phyloP scores from a whole-genome alignment of 495 filamentous ascomycete genomes.

The Cetradonia linearis region DNA sequence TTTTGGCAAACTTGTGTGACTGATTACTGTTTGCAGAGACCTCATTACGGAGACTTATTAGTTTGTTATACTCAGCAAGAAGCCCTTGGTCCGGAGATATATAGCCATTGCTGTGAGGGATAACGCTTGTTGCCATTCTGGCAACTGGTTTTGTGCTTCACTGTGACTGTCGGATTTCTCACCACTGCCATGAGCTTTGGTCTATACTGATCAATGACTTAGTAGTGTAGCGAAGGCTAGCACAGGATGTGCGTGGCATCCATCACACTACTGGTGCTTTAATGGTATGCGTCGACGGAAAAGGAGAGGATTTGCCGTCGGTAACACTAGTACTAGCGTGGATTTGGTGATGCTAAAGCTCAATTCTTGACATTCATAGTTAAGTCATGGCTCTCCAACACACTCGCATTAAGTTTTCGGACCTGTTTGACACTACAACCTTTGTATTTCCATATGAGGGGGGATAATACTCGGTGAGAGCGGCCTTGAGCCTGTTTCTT shows the following conservation, averaged over 20 bases:
- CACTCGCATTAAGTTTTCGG: background rate
- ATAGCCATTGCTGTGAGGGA: constrained; percentile 18
- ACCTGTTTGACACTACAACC: background rate
- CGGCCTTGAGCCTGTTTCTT: background rate
- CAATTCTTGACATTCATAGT: background rate
- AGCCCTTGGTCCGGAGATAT: constrained; percentile 19
- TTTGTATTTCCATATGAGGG: background rate
- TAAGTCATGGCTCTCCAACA: background rate
- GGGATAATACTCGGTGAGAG: background rate
- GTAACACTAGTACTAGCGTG: constrained; percentile 4
- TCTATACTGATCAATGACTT: background rate
- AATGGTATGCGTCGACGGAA: background rate
- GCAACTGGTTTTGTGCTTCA: background rate
- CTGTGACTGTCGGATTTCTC: background rate
- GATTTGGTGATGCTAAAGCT: background rate
- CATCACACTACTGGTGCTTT: background rate
- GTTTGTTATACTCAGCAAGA: constrained; percentile 55
- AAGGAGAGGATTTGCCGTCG: constrained; percentile 1
- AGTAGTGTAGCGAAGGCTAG: background rate
- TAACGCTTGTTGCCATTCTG: constrained; percentile 3
- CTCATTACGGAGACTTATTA: constrained; percentile 64
- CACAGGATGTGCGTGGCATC: background rate
- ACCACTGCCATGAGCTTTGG: background rate
- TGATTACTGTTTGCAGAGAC: constrained; percentile 33
- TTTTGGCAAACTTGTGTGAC: constrained; percentile 41